These are phyloP conservation scores for Porcisia deanei DNA, from an alignment of 208 protist genomes.

Conservation along the genomic window DNA sequence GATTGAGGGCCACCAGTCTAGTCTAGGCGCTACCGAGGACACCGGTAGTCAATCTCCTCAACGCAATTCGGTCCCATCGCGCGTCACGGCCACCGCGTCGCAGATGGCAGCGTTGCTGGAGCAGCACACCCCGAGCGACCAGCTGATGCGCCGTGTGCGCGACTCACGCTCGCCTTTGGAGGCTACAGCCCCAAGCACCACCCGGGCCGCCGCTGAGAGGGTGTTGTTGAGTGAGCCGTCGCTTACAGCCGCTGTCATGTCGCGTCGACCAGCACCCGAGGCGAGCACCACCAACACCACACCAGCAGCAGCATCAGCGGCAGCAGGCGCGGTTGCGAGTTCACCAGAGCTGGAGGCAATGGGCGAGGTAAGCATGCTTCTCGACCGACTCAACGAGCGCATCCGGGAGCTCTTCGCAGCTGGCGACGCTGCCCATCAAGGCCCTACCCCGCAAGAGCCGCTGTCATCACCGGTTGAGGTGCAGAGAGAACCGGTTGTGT, in stretches of 20 bases:
- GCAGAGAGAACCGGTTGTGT: neutral
- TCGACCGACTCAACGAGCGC: conserved; percentile 32
- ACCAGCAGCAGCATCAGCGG: neutral
- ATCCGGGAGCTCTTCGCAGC: conserved; percentile 40
- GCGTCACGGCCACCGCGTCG: neutral
- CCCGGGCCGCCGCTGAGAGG: neutral
- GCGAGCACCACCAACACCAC: neutral
- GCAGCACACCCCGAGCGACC: conserved; percentile 19
- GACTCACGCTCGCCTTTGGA: conserved; percentile 18
- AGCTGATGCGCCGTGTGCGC: conserved; percentile 22
- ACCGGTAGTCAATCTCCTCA: neutral
- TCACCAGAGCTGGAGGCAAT: neutral
- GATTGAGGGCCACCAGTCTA: neutral
- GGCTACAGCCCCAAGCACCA: neutral
- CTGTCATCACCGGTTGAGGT: neutral
- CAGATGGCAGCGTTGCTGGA: neutral
- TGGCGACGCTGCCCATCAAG: neutral
- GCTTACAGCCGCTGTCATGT: neutral
- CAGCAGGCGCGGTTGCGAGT: neutral
- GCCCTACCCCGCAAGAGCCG: neutral
- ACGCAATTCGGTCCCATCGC: neutral
- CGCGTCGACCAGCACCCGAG: neutral
- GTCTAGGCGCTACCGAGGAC: neutral
- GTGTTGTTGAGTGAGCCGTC: neutral
- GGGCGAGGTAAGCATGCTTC: neutral